These are phyloP conservation scores for Trichomonascus vanleenenianus DNA, from an alignment of 805 yeast species.

Conservation along the genomic window DNA sequence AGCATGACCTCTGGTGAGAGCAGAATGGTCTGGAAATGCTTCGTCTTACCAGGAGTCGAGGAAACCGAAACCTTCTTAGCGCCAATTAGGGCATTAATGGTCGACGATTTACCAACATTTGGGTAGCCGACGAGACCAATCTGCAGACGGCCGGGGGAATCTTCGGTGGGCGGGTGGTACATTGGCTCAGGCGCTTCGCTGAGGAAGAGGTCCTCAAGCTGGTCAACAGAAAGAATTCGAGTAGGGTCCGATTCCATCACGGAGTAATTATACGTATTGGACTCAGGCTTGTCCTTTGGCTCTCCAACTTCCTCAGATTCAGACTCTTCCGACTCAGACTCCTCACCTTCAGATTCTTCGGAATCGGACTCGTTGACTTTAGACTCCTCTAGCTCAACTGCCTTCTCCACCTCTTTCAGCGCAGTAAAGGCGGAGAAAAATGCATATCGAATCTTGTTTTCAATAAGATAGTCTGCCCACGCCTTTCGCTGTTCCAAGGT, in stretches of 20 bases:
- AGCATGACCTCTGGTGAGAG: constrained; percentile 74
- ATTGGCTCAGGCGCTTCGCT: constrained; percentile 54
- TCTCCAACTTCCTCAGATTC: constrained; percentile 12
- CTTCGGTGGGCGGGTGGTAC: constrained; percentile 39
- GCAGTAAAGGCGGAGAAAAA: constrained; percentile 91
- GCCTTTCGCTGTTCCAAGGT: constrained; percentile 64
- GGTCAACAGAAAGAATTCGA: constrained; percentile 70
- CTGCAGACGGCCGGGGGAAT: constrained; percentile 43
- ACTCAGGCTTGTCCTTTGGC: constrained; percentile 27
- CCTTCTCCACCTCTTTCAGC: constrained; percentile 61
- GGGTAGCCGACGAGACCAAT: constrained; percentile 98
- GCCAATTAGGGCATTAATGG: constrained; percentile 93
- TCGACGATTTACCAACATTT: constrained; percentile 94
- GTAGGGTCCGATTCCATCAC: constrained; percentile 40
- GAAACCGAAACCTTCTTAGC: constrained; percentile 97
- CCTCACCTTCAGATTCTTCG: constrained; percentile 19
- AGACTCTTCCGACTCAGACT: constrained; percentile 11
- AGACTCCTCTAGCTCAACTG: constrained; percentile 12
- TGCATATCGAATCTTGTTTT: constrained; percentile 67
- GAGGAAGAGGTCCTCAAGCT: constrained; percentile 74
- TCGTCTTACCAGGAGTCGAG: constrained; percentile 97
- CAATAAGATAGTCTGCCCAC: constrained; percentile 82
- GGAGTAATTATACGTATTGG: constrained; percentile 14
- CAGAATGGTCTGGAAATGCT: constrained; percentile 94
- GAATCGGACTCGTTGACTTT: constrained; percentile 16